Evolutionary conservation across 306 rosid species (phyloP), one percentile per base, ranked within the genome.

Genomic region (Crotalaria pallida): DNA sequence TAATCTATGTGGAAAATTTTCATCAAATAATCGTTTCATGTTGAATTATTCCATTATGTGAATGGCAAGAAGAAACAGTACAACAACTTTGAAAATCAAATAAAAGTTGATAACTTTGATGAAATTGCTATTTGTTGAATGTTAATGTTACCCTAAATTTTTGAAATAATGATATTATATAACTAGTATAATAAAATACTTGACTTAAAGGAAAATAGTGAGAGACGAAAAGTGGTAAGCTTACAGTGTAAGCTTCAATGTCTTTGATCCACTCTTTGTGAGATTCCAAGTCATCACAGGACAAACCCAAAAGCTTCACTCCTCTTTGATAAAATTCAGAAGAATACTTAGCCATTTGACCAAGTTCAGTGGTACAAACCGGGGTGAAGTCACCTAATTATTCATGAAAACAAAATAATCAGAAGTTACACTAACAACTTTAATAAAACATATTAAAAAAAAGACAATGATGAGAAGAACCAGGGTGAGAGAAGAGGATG

Each of bases 401-500:
- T 47, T 13, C 41, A 57, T 58, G 11, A 15, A 44, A 16, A 18
- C 0, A 13, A 34, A n/a, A 44, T 1, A 44, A 44, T 0, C 13
- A 44, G 3, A 38, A 44, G 18, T 10, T 21, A 15, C 6, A 57
- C 29, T 33, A 10, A 7, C 1, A 22, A 36, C n/a, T 33, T 15
- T 36, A 8, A 1, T 18, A 15, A 65, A 2, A 29, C n/a, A 34
- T 4, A n/a, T 2, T 5, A 31, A 31, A 12, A 31, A 0, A 27
- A 26, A 16, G 13, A 0, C 4, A 26, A 33, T 7, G 15, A 24
- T 0, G 15, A 41, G 16, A 41, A 7, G 10, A 6, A 79, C 92
- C 91, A 0, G 97, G 98, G 81, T 93, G 98, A 67, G 96, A 93
- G 92, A 93, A 93, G 67, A 93, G 63, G 71, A 90, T 78, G 82